phyloP scores from a whole-genome alignment of 2,329 filamentous ascomycete species.

The Xylariaceae sp. region DNA sequence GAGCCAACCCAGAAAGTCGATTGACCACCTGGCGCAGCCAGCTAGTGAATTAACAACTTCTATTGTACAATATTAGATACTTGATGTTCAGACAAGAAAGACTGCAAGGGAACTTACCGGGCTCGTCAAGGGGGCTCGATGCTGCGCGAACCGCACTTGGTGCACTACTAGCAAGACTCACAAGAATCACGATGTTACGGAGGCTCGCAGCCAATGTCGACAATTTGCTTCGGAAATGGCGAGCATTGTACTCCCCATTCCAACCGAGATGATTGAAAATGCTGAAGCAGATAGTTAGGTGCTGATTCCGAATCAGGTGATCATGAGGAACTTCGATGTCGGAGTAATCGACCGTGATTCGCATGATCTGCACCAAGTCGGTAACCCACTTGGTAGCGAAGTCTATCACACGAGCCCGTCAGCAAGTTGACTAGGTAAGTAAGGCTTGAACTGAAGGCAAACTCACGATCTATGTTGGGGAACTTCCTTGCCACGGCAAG shows the following conservation, averaged over 20 bases:
- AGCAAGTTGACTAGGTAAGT: neutral
- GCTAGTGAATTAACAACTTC: conserved; percentile 69
- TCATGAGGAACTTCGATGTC: conserved; percentile 63
- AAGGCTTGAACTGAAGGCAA: neutral
- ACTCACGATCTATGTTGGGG: conserved; percentile 35
- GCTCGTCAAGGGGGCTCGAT: conserved; percentile 58
- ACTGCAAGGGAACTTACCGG: conserved; percentile 39
- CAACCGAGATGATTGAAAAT: conserved; percentile 76
- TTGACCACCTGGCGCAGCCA: conserved; percentile 72
- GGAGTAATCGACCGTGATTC: conserved; percentile 74
- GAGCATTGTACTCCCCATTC: conserved; percentile 54
- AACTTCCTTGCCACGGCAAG: conserved; percentile 59
- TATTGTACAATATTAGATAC: conserved; percentile 28
- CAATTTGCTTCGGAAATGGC: conserved; percentile 66
- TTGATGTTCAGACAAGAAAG: neutral
- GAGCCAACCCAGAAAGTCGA: conserved; percentile 63
- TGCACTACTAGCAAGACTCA: conserved; percentile 58
- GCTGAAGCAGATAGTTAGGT: conserved; percentile 70
- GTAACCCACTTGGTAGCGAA: conserved; percentile 59
- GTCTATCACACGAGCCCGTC: conserved; percentile 35
- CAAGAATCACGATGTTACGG: conserved; percentile 62
- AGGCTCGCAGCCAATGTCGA: conserved; percentile 70
- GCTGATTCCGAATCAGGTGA: conserved; percentile 64
- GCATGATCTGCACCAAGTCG: conserved; percentile 64
- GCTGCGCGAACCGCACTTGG: conserved; percentile 50